phyloP scores from a whole-genome alignment of 1,284 basidiomycete genomes.

The Rhodotorula mucilaginosa region DNA sequence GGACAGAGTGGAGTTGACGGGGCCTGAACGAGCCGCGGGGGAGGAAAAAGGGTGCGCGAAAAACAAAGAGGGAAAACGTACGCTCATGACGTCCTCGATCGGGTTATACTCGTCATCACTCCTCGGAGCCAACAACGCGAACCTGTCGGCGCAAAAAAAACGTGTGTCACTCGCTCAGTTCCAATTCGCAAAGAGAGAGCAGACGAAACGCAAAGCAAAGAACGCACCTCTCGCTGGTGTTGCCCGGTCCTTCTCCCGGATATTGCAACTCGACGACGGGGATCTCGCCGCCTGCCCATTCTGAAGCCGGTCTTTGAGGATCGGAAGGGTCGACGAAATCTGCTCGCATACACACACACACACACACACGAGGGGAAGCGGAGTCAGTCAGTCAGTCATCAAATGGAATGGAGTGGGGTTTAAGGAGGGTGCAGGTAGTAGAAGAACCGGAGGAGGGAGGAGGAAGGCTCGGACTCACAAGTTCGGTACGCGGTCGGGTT shows the following conservation, averaged over 20 bases:
- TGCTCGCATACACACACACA: background rate
- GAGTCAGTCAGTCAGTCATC: no score
- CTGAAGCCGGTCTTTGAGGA: background rate
- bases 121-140: constrained; percentile 48
- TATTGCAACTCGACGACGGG: constrained; percentile 51
- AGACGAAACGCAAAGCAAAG: no score
- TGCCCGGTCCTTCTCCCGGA: constrained; percentile 44
- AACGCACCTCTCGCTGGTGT: constrained; percentile 47
- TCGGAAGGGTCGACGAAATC: constrained; percentile 33
- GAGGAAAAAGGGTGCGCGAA: no score
- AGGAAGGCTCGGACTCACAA: constrained; percentile 17
- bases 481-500: constrained; percentile 23
- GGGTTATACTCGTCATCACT: constrained; percentile 52
- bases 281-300: constrained; percentile 38
- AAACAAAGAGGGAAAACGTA: background rate
- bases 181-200: no score
- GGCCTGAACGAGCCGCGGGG: no score
- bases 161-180: background rate
- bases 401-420: background rate
- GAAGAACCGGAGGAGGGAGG: background rate
- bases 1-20: no score
- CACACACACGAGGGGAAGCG: no score
- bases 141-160: constrained; percentile 41
- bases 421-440: background rate
- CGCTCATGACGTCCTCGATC: constrained; percentile 49